Conservation (phyloP, 768 basidiomycete genomes). For the Leccinum variicolor region DNA sequence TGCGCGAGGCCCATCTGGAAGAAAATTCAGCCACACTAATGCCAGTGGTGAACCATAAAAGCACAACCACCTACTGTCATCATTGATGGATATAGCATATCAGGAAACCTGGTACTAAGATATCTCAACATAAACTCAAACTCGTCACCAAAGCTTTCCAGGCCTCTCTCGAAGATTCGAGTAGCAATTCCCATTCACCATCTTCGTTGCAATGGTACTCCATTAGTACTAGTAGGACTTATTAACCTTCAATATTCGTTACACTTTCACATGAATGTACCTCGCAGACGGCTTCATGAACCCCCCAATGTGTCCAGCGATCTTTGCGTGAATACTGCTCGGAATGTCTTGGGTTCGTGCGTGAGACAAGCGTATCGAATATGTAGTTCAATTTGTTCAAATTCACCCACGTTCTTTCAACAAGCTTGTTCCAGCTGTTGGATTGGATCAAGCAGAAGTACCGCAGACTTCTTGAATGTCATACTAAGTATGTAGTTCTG, state of each 20-base stretch:
- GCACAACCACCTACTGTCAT: conserved; percentile 72
- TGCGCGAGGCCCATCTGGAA: conserved; percentile 81
- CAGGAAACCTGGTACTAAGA: conserved; percentile 87
- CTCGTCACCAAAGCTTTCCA: conserved; percentile 80
- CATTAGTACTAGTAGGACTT: conserved; percentile 65
- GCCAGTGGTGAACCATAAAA: background rate
- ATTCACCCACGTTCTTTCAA: no score
- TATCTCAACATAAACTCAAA: conserved; percentile 85
- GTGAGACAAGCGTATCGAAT: conserved; percentile 88
- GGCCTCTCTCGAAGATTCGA: conserved; percentile 90
- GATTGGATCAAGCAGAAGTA: no score
- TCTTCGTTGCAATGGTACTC: conserved; percentile 91
- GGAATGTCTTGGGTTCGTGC: conserved; percentile 78
- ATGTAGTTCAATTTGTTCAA: conserved; percentile 29
- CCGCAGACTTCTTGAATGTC: no score
- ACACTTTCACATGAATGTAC: conserved; percentile 36
- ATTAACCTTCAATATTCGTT: conserved; percentile 3
- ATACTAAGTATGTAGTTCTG: no score
- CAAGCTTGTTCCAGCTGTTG: no score
- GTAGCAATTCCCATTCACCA: conserved; percentile 68
- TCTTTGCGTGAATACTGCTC: conserved; percentile 78
- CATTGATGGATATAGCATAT: conserved; percentile 81
- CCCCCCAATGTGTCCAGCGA: conserved; percentile 83
- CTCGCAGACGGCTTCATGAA: conserved; percentile 77
- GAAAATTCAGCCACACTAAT: conserved; percentile 2